These are phyloP conservation scores for Globisporangium alternatum DNA, from an alignment of 352 stramenopile genomes.

Conservation along the genomic window DNA sequence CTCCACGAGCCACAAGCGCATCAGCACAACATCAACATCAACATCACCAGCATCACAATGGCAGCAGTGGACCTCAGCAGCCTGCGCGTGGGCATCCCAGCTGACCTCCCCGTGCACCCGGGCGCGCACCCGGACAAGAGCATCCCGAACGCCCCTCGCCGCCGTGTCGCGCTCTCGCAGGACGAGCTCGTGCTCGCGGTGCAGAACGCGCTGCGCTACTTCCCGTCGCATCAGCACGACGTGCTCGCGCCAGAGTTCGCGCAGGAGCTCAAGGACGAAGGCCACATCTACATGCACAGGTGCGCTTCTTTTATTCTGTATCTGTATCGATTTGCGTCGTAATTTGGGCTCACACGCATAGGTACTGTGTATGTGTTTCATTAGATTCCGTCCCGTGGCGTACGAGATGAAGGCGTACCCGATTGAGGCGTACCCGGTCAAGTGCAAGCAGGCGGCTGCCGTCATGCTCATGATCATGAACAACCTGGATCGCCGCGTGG, in stretches of 20 bases:
- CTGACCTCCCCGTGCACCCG: too few relatives aligned
- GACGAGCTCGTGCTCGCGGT: slow-evolving; percentile 74
- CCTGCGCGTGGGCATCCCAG: too few relatives aligned
- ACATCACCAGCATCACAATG: too few relatives aligned
- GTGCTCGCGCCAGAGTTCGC: slow-evolving; percentile 79
- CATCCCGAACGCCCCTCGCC: slow-evolving; percentile 52
- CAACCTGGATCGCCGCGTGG: slow-evolving; percentile 84
- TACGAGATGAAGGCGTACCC: slow-evolving; percentile 91
- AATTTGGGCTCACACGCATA: too few relatives aligned
- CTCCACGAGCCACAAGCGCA: too few relatives aligned
- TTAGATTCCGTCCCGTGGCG: slow-evolving; percentile 58
- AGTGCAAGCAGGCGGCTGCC: slow-evolving; percentile 68
- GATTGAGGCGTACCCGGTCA: slow-evolving; percentile 69
- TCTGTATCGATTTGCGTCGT: too few relatives aligned
- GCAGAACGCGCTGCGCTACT: slow-evolving; percentile 88
- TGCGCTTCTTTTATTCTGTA: too few relatives aligned
- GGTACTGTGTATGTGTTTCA: slow-evolving; percentile 25
- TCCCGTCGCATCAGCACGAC: slow-evolving; percentile 64
- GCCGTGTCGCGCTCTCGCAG: slow-evolving; percentile 48
- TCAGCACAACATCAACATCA: too few relatives aligned
- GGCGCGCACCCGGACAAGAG: slow-evolving; percentile 40
- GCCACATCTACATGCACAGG: too few relatives aligned
- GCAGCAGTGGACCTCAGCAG: too few relatives aligned
- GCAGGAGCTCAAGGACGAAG: slow-evolving; percentile 35
- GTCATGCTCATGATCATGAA: slow-evolving; percentile 93